Percentiles rank a stretch among this genome's conserved stretches.
Evolutionary conservation across 2,329 filamentous ascomycete genomes (phyloP).

Genomic region (Elsinoe necatrix): DNA sequence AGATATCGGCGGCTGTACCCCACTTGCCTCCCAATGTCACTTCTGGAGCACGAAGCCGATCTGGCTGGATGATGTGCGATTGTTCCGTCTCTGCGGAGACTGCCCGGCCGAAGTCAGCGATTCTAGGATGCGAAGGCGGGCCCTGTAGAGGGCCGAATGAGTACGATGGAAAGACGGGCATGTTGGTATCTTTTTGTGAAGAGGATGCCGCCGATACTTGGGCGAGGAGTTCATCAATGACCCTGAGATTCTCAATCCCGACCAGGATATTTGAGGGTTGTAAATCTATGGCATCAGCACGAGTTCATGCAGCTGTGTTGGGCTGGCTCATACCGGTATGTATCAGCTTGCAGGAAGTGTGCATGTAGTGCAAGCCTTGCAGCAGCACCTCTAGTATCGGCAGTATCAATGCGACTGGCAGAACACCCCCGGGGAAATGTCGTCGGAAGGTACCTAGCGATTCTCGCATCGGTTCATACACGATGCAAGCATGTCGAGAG

Average conservation of each 20-base stretch:
- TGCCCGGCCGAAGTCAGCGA: slow-evolving; percentile 11
- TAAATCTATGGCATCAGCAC: background rate
- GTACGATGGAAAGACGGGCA: background rate
- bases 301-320: background rate
- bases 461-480: background rate
- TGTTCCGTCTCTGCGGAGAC: slow-evolving; percentile 3
- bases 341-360: background rate
- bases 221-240: background rate
- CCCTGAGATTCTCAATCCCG: background rate
- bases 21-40: slow-evolving; percentile 15
- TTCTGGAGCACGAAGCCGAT: slow-evolving; percentile 16
- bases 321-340: background rate
- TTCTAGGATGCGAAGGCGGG: background rate
- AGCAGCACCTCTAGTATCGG: background rate
- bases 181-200: too few species aligned
- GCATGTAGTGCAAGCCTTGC: background rate
- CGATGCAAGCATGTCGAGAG: background rate
- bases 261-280: slow-evolving; percentile 9
- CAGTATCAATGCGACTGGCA: background rate
- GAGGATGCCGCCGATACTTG: background rate
- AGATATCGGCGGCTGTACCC: slow-evolving; percentile 14
- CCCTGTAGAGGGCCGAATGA: background rate
- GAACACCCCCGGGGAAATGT: background rate
- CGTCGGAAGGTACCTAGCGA: background rate
- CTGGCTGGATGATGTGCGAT: slow-evolving; percentile 12